Base-by-base conservation (phyloP, 2,329 filamentous ascomycete genomes). In the Diaporthe velutina region DNA sequence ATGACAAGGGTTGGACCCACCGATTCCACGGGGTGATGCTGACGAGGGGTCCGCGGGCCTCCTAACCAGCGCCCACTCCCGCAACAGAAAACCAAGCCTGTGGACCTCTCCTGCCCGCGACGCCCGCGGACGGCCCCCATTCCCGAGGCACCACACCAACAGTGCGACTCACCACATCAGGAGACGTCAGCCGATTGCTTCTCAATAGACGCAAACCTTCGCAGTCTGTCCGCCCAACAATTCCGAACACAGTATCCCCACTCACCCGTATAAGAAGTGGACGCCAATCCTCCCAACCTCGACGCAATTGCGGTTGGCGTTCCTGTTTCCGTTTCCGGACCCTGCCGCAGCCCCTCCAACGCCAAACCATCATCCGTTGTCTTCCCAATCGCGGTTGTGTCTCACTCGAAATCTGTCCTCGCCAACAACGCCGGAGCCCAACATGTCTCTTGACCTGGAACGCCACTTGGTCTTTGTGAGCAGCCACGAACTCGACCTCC, bases 381-480 rank as follows among this genome's bases (percentile, higher is more conserved):
- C 33, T 25, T 22, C 42, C 22, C 57, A 30, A 38, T 42, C 55
- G 33, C 55, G n/a, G 19, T 40, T 25, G 35, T 35, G 25, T 67
- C 52, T 42, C 28, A 22, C 50, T 55, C 38, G n/a, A 33, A n/a
- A 12, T 33, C 42, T 40, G 35, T 22, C 48, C 38, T 50, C 38
- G 19, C 35, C 57, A 25, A 28, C 57, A 12, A 54, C 55, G 33
- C 40, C 17, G n/a, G 35, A 28, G 35, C 52, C 38, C 50, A 74
- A 76, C 77, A 92, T 92, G 90, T 90, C 91, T 79, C 89, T 97
- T 80, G 93, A 96, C 81, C 89, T 97, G 70, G 94, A 97, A 86
- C 93, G 92, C 82, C 94, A 96, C 82, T 88, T 97, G 80, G 91
- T 91, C 84, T 96, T 96, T 85, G 94, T 97, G 90, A 83, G 93